Evolutionary conservation across 768 basidiomycete species (phyloP).

Genomic region (Lepiota brunneoincarnata): DNA sequence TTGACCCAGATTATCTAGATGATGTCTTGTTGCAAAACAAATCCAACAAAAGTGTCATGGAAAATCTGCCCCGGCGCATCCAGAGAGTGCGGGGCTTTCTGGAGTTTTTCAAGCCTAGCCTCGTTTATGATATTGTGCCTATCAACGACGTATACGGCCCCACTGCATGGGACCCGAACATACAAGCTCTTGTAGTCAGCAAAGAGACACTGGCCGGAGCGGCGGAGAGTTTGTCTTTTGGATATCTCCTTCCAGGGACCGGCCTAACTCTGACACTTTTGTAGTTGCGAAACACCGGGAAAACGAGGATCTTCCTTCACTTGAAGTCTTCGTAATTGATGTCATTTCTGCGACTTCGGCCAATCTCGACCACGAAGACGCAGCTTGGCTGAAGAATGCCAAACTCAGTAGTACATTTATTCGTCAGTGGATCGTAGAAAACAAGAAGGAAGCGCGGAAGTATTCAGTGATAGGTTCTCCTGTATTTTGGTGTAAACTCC

Average conservation of each 20-base stretch:
- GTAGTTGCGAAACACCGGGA: conserved; percentile 64
- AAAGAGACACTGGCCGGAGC: conserved; percentile 84
- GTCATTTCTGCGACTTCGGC: conserved; percentile 74
- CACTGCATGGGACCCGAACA: conserved; percentile 79
- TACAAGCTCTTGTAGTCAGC: conserved; percentile 93
- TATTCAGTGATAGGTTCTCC: neutral
- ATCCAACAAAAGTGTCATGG: conserved; percentile 61
- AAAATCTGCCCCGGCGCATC: conserved; percentile 57
- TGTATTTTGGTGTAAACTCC: no score
- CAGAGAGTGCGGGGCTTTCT: conserved; percentile 67
- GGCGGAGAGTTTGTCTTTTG: conserved; percentile 53
- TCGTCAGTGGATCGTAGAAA: conserved; percentile 74
- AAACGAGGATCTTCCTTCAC: conserved; percentile 52
- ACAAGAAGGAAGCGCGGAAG: conserved; percentile 15
- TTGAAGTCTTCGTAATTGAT: conserved; percentile 79
- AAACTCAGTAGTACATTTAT: conserved; percentile 98
- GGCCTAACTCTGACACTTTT: neutral
- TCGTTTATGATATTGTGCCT: conserved; percentile 67
- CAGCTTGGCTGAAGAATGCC: conserved; percentile 63
- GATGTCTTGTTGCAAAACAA: conserved; percentile 73
- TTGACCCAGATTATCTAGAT: conserved; percentile 36
- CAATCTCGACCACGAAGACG: conserved; percentile 62
- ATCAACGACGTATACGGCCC: conserved; percentile 90
- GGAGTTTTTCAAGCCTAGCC: conserved; percentile 59
- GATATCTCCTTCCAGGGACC: neutral